A percentile compares a stretch with the other conserved stretches of the same genome.
These are phyloP conservation scores for Phytophthora constricta DNA, from an alignment of 352 stramenopile species.

Conservation along the genomic window DNA sequence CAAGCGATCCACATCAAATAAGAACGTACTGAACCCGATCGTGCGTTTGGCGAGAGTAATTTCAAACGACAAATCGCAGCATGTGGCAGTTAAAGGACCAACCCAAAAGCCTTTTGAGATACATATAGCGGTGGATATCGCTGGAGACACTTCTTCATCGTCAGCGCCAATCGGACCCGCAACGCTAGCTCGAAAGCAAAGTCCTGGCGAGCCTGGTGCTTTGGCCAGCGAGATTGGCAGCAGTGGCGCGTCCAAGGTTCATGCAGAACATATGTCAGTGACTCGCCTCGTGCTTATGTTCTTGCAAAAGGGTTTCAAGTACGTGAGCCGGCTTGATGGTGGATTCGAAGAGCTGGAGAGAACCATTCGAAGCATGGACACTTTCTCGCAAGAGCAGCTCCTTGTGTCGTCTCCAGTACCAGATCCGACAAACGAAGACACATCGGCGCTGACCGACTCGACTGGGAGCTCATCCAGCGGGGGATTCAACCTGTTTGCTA, in stretches of 20 bases:
- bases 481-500: conserved; percentile 56
- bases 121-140: conserved; percentile 11
- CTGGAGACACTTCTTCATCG: conserved; percentile 12
- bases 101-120: conserved; percentile 28
- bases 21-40: conserved; percentile 58
- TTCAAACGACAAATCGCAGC: conserved; percentile 59
- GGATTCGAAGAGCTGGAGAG: conserved; percentile 85
- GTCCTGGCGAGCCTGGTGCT: conserved; percentile 34
- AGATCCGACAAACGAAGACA: conserved; percentile 3
- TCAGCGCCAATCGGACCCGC: conserved; percentile 8
- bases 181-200: conserved; percentile 30
- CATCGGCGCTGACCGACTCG: conserved; percentile 6
- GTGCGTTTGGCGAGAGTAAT: conserved; percentile 60
- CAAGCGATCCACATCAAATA: conserved; percentile 36
- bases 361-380: conserved; percentile 66
- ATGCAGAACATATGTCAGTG: conserved; percentile 71
- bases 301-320: conserved; percentile 86
- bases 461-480: conserved; percentile 24
- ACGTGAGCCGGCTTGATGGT: conserved; percentile 84
- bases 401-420: conserved; percentile 54
- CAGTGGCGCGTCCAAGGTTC: conserved; percentile 35
- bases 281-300: conserved; percentile 87
- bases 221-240: conserved; percentile 45
- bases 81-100: conserved; percentile 10
- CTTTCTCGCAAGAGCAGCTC: conserved; percentile 75